A percentile compares a stretch with the other conserved stretches of the same genome.
phyloP scores from a whole-genome alignment of 164 flowering plant species.

The Annona squamosa region DNA sequence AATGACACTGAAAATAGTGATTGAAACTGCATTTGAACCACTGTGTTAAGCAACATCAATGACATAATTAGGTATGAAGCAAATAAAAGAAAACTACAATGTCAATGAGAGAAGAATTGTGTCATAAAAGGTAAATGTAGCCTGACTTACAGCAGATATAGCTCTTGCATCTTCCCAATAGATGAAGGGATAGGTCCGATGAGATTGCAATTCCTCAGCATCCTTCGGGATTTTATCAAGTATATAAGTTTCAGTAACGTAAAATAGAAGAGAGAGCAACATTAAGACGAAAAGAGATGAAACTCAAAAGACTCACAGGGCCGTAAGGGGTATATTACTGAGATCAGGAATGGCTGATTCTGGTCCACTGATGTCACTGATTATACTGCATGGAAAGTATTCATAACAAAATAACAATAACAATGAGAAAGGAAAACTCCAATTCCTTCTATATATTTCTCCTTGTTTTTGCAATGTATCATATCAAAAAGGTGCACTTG shows the following conservation, averaged over 20 bases:
- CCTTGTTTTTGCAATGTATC: neutral
- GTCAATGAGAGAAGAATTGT: neutral
- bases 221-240: constrained; percentile 18
- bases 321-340: constrained; percentile 26
- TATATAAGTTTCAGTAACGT: neutral
- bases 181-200: constrained; percentile 49
- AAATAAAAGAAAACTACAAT: neutral
- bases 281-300: neutral
- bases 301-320: constrained; percentile 35
- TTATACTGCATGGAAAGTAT: constrained; percentile 39
- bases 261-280: neutral
- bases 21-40: no score
- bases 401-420: neutral
- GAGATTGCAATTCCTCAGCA: constrained; percentile 52
- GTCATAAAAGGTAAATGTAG: neutral
- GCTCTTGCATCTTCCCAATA: constrained; percentile 29
- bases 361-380: constrained; percentile 50
- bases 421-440: neutral
- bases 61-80: no score
- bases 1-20: no score
- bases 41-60: no score
- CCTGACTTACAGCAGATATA: constrained; percentile 42
- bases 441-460: neutral
- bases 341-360: constrained; percentile 38
- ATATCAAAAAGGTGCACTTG: neutral